A percentile compares a stretch with the other conserved stretches of the same genome.
Evolutionary conservation across 2,329 filamentous ascomycete genomes (phyloP).

Genomic region (Trichoderma pleuroti): DNA sequence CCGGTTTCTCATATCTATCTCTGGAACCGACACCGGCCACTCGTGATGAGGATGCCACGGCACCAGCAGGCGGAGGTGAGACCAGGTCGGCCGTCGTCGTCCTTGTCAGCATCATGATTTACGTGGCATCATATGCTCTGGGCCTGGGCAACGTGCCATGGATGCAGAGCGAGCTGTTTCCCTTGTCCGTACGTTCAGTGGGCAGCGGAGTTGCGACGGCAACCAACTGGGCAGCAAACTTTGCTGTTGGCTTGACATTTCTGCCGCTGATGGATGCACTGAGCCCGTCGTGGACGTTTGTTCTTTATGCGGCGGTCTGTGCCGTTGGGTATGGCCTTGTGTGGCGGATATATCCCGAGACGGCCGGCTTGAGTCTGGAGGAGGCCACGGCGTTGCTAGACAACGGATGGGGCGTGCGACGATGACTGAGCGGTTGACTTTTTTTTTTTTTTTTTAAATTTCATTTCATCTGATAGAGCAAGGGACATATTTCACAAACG

Average conservation of each 20-base stretch:
- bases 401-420: constrained; percentile 67
- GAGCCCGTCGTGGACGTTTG: constrained; percentile 73
- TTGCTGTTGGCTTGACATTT: constrained; percentile 81
- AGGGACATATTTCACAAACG: background rate
- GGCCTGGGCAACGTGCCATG: constrained; percentile 91
- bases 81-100: constrained; percentile 53
- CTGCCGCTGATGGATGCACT: constrained; percentile 78
- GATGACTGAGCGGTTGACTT: constrained; percentile 23
- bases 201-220: constrained; percentile 72
- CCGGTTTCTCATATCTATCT: constrained; percentile 66
- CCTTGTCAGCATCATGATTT: constrained; percentile 72
- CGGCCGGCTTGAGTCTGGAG: constrained; percentile 75
- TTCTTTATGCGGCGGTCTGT: constrained; percentile 73
- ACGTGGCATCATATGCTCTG: constrained; percentile 80
- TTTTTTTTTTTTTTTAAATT: background rate
- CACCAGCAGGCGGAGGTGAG: constrained; percentile 20
- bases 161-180: constrained; percentile 94
- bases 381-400: constrained; percentile 70
- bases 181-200: constrained; percentile 67
- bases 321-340: constrained; percentile 62
- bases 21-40: constrained; percentile 32
- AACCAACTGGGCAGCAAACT: constrained; percentile 86
- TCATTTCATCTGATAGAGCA: background rate
- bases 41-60: constrained; percentile 21
- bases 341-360: constrained; percentile 81